Percentiles rank a stretch among this genome's conserved stretches.
Evolutionary conservation across 768 basidiomycete species (phyloP).

Genomic region (Rhodotorula graminis): DNA sequence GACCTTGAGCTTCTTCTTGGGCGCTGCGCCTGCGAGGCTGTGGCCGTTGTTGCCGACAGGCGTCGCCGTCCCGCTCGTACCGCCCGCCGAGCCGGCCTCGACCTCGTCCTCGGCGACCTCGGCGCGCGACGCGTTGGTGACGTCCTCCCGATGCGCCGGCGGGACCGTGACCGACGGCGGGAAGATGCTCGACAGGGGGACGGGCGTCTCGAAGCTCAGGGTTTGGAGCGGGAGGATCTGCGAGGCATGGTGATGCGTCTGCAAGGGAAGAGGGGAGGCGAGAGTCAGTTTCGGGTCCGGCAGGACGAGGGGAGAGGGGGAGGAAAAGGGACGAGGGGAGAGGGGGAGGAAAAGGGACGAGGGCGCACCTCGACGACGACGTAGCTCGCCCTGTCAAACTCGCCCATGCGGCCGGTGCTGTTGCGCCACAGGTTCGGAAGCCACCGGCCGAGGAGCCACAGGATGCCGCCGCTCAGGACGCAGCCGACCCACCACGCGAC

Average conservation of each 20-base stretch:
- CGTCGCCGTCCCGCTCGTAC: neutral
- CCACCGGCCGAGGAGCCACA: slow-evolving; percentile 86
- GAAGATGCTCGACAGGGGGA: slow-evolving; percentile 75
- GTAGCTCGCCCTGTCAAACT: slow-evolving; percentile 64
- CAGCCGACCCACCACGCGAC: slow-evolving; percentile 69
- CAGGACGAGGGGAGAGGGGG: too few relatives aligned
- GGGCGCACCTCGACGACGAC: slow-evolving; percentile 79
- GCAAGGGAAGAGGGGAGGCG: neutral
- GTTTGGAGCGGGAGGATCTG: slow-evolving; percentile 66
- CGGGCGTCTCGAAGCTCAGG: slow-evolving; percentile 60
- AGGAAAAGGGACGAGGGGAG: neutral
- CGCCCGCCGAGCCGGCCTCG: slow-evolving; percentile 12
- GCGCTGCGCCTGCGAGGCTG: neutral
- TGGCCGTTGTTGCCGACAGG: neutral
- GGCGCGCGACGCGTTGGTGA: neutral
- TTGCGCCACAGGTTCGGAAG: slow-evolving; percentile 85
- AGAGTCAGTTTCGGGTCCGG: too few relatives aligned
- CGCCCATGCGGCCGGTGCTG: slow-evolving; percentile 75
- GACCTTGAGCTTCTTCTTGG: slow-evolving; percentile 13
- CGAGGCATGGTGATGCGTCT: slow-evolving; percentile 82
- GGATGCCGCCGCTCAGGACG: slow-evolving; percentile 62
- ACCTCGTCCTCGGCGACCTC: neutral
- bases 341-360: neutral
- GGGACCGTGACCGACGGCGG: slow-evolving; percentile 47
- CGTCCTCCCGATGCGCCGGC: slow-evolving; percentile 42